Evolutionary conservation across 106 monocot genomes (phyloP).

Genomic region (Dactylorhiza incarnata): DNA sequence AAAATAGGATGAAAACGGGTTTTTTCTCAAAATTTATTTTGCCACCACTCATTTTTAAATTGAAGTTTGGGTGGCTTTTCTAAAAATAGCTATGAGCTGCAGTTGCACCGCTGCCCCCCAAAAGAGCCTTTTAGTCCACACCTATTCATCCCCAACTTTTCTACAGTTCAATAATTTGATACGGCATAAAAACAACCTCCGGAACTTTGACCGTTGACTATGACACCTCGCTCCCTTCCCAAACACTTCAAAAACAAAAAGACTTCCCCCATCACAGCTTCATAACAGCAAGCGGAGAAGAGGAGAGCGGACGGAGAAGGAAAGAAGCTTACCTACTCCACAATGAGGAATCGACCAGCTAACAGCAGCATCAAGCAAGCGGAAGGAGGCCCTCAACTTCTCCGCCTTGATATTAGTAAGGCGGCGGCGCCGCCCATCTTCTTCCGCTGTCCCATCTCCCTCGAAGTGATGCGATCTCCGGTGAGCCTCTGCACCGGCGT

Average conservation of each 20-base stretch:
- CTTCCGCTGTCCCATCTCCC: constrained; percentile 93
- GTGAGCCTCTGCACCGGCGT: constrained; percentile 96
- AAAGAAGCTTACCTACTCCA: not conserved
- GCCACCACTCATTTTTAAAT: too few relatives aligned
- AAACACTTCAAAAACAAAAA: not conserved
- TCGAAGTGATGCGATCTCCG: constrained; percentile 91
- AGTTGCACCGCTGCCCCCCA: too few relatives aligned
- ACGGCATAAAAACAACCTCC: not conserved
- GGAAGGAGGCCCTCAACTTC: not conserved
- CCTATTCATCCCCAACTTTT: not conserved
- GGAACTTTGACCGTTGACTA: not conserved
- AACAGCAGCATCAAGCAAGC: not conserved
- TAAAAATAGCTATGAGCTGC: too few relatives aligned
- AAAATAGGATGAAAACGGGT: too few relatives aligned
- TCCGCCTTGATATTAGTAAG: constrained; percentile 35
- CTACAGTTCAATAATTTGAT: not conserved
- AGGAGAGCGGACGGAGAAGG: not conserved
- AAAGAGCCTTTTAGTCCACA: too few relatives aligned
- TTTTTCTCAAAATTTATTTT: too few relatives aligned
- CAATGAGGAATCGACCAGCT: not conserved
- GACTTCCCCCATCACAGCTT: not conserved
- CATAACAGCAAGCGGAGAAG: not conserved
- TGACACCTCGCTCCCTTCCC: not conserved
- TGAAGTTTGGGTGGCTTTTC: too few relatives aligned
- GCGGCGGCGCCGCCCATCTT: constrained; percentile 27